Evolutionary conservation across 768 basidiomycete species (phyloP).

Genomic region (Trametes elegans): DNA sequence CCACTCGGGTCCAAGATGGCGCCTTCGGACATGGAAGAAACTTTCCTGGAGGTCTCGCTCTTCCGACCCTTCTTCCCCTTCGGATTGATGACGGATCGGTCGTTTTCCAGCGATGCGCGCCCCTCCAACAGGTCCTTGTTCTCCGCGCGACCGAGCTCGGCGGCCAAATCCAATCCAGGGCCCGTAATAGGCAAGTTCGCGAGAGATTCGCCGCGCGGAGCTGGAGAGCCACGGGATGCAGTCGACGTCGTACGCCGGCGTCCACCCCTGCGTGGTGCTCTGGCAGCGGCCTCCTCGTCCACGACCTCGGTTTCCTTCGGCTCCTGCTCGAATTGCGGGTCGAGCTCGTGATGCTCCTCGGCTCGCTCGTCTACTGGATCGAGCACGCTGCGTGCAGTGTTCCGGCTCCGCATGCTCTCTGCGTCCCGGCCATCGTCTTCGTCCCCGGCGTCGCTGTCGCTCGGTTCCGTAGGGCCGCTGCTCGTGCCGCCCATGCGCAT

Average conservation of each 20-base stretch:
- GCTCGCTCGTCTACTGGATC: conserved; percentile 50
- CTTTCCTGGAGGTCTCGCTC: conserved; percentile 31
- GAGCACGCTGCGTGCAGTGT: conserved; percentile 55
- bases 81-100: conserved; percentile 41
- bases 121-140: conserved; percentile 77
- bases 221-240: conserved; percentile 43
- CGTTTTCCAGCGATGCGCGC: conserved; percentile 48
- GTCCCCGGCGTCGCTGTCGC: conserved; percentile 26
- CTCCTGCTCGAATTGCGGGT: conserved; percentile 38
- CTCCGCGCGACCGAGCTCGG: conserved; percentile 89
- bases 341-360: conserved; percentile 45
- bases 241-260: conserved; percentile 23
- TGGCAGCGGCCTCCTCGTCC: conserved; percentile 9
- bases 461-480: conserved; percentile 47
- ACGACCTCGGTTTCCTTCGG: conserved; percentile 7
- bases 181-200: conserved; percentile 86
- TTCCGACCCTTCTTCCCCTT: conserved; percentile 40
- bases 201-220: conserved; percentile 71
- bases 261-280: conserved; percentile 12
- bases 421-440: conserved; percentile 32
- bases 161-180: conserved; percentile 85
- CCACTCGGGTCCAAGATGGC: conserved; percentile 41
- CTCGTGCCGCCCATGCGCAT: conserved; percentile 40
- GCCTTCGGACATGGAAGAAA: conserved; percentile 34
- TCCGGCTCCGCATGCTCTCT: conserved; percentile 52